phyloP scores from a whole-genome alignment of 257 asterid genomes.

The Henckelia pumila region DNA sequence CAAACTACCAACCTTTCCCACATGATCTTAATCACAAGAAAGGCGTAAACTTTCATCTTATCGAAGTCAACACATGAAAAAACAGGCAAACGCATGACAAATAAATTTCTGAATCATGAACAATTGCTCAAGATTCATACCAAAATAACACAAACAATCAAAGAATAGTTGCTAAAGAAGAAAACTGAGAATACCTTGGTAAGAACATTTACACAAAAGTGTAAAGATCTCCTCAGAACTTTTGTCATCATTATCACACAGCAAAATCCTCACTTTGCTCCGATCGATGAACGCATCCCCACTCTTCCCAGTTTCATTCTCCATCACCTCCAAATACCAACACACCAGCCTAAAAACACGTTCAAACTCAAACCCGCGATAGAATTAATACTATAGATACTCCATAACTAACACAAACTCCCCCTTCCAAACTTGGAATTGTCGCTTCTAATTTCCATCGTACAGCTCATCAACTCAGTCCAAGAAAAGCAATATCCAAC shows the following conservation, averaged over 20 bases:
- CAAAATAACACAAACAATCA: conserved; percentile 9
- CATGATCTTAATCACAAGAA: not conserved
- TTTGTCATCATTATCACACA: conserved; percentile 78
- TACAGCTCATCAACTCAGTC: conserved; percentile 4
- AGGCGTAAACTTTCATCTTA: not conserved
- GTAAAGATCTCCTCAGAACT: conserved; percentile 68
- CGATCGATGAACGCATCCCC: conserved; percentile 88
- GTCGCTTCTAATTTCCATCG: conserved; percentile 2
- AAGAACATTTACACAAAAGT: conserved; percentile 80
- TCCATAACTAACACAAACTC: conserved; percentile 19
- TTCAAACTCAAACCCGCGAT: conserved; percentile 24
- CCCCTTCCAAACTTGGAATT: not conserved
- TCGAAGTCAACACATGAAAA: conserved; percentile 13
- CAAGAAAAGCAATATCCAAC: not conserved
- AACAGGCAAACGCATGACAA: not conserved
- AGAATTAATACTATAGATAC: conserved; percentile 19
- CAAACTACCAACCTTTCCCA: not conserved
- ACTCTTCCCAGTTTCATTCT: conserved; percentile 53
- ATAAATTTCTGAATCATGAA: not conserved
- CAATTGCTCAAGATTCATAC: not conserved
- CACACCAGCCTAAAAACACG: not conserved
- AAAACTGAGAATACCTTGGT: conserved; percentile 58
- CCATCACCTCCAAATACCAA: conserved; percentile 37
- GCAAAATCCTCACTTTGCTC: conserved; percentile 85
- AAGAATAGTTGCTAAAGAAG: not conserved